Evolutionary conservation across 352 stramenopile genomes (phyloP).

Genomic region (Phytophthora sp.): DNA sequence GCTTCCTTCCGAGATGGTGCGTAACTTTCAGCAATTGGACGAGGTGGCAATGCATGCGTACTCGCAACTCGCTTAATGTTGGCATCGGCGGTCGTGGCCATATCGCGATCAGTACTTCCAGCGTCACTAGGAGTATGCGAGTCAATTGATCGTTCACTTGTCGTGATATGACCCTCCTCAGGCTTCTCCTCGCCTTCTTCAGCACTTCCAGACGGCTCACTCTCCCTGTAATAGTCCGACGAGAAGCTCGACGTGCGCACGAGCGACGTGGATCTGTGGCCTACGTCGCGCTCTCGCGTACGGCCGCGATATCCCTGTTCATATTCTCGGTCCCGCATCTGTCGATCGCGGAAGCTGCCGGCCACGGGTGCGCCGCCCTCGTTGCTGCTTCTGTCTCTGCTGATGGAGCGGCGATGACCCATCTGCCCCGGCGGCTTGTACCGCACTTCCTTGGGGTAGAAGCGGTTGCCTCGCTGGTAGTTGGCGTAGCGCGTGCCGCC

Average conservation of each 20-base stretch:
- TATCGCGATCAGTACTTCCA: slow-evolving; percentile 30
- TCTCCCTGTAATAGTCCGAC: slow-evolving; percentile 34
- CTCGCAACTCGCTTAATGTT: slow-evolving; percentile 31
- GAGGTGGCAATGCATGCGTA: slow-evolving; percentile 36
- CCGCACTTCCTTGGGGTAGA: slow-evolving; percentile 48
- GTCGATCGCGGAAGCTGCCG: slow-evolving; percentile 42
- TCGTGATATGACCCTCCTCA: slow-evolving; percentile 26
- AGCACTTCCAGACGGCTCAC: slow-evolving; percentile 30
- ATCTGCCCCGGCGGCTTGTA: slow-evolving; percentile 33
- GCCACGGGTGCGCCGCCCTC: slow-evolving; percentile 21
- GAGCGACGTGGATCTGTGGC: slow-evolving; percentile 33
- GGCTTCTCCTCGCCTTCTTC: slow-evolving; percentile 55
- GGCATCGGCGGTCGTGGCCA: slow-evolving; percentile 13
- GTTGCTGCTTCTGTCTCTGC: slow-evolving; percentile 45
- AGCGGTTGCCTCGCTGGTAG: slow-evolving; percentile 38
- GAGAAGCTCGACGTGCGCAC: slow-evolving; percentile 35
- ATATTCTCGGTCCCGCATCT: slow-evolving; percentile 31
- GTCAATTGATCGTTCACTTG: slow-evolving; percentile 27
- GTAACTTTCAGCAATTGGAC: slow-evolving; percentile 34
- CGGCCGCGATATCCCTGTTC: slow-evolving; percentile 31
- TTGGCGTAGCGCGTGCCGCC: slow-evolving; percentile 27
- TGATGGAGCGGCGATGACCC: slow-evolving; percentile 41
- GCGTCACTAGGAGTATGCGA: slow-evolving; percentile 36
- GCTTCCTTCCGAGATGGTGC: slow-evolving; percentile 30
- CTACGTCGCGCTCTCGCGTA: slow-evolving; percentile 11